Percentiles rank a stretch among this genome's conserved stretches.
These are phyloP conservation scores for Adenanthera pavonina DNA, from an alignment of 306 rosid genomes.

Conservation along the genomic window DNA sequence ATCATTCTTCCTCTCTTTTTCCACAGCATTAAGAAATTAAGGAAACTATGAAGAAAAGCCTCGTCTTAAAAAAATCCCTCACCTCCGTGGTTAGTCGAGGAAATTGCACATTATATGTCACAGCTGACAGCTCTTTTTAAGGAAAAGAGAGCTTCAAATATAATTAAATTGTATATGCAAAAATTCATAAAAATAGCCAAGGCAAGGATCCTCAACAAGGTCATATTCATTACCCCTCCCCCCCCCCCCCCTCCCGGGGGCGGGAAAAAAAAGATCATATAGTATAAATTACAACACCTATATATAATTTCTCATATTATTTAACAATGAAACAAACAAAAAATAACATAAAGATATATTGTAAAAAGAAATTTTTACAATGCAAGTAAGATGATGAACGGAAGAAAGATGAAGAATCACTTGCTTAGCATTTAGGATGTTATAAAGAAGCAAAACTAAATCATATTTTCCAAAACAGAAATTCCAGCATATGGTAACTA, in stretches of 20 bases:
- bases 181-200: background rate
- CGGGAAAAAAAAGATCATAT: background rate
- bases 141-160: no score
- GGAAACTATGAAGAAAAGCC: background rate
- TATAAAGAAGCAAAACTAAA: constrained; percentile 7
- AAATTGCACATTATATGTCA: no score
- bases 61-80: no score
- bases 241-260: no score
- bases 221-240: no score
- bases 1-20: no score
- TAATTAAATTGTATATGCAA: no score
- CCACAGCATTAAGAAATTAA: background rate
- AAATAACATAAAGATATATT: no score
- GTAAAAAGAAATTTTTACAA: no score
- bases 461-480: background rate
- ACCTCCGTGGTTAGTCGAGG: no score
- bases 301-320: background rate
- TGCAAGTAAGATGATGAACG: background rate
- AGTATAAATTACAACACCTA: background rate
- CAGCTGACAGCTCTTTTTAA: no score
- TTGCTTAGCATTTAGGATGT: background rate
- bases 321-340: background rate
- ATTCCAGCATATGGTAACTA: constrained; percentile 14
- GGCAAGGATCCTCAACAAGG: background rate
- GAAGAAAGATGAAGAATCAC: constrained; percentile 12